phyloP scores from a whole-genome alignment of 495 filamentous ascomycete genomes.

The Lasiosphaeria hispida region DNA sequence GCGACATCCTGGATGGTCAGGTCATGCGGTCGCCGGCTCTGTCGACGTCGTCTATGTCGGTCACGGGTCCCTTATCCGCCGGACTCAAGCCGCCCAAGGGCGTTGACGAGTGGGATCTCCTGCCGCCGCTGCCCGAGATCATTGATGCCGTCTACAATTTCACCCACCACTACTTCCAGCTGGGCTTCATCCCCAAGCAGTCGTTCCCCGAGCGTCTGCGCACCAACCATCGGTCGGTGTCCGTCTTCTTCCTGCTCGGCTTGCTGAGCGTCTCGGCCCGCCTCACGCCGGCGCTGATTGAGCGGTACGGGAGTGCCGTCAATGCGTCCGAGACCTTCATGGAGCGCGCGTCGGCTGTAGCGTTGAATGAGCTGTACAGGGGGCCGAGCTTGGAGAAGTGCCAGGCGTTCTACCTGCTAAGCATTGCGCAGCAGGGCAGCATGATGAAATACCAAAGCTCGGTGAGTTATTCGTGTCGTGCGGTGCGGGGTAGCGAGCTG shows the following conservation, averaged over 20 bases:
- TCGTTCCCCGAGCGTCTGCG: slow-evolving; percentile 42
- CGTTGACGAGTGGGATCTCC: slow-evolving; percentile 44
- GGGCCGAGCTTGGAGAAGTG: slow-evolving; percentile 49
- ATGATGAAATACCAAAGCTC: slow-evolving; percentile 47
- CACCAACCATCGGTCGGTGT: slow-evolving; percentile 40
- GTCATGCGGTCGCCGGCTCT: slow-evolving; percentile 24
- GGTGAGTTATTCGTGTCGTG: slow-evolving; percentile 26
- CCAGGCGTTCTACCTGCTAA: slow-evolving; percentile 52
- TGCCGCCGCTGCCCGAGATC: slow-evolving; percentile 41
- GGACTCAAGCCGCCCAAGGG: slow-evolving; percentile 22
- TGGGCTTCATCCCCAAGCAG: slow-evolving; percentile 53
- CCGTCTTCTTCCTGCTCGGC: slow-evolving; percentile 46
- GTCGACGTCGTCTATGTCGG: slow-evolving; percentile 4
- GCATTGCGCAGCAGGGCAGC: slow-evolving; percentile 51
- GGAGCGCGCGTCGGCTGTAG: slow-evolving; percentile 43
- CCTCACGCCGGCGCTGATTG: slow-evolving; percentile 44
- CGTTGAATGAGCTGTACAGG: slow-evolving; percentile 46
- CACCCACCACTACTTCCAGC: slow-evolving; percentile 47
- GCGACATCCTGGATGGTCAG: slow-evolving; percentile 32
- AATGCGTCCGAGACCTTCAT: slow-evolving; percentile 50
- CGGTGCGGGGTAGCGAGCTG: slow-evolving; percentile 13
- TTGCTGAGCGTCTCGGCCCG: slow-evolving; percentile 49
- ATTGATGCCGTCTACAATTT: slow-evolving; percentile 46
- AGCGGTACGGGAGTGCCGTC: slow-evolving; percentile 42
- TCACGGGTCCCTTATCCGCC: no score